phyloP scores from a whole-genome alignment of 495 filamentous ascomycete species.

The Cetradonia linearis region DNA sequence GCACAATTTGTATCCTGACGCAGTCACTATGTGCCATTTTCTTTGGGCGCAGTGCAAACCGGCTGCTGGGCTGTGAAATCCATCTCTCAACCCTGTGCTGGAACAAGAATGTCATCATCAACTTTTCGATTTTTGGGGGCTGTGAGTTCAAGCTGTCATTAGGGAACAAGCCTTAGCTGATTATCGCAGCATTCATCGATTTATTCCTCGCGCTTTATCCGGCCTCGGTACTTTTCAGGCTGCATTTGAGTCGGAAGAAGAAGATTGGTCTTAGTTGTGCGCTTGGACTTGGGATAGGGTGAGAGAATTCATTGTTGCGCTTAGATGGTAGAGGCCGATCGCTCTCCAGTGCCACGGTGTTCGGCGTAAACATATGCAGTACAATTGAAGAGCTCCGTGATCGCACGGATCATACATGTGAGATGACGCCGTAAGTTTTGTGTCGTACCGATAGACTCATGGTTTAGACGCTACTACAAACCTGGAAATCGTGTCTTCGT shows the following conservation, averaged over 20 bases:
- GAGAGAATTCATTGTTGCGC: neutral
- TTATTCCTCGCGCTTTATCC: slow-evolving; percentile 1
- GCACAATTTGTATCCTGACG: neutral
- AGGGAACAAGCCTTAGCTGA: neutral
- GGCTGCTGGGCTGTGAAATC: neutral
- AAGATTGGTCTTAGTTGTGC: neutral
- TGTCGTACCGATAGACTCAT: neutral
- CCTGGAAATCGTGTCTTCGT: slow-evolving; percentile 1
- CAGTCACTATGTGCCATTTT: neutral
- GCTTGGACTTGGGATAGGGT: neutral
- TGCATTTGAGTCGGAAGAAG: neutral
- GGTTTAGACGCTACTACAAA: neutral
- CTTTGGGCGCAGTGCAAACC: neutral
- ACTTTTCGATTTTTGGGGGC: slow-evolving; percentile 1
- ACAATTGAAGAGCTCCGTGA: neutral
- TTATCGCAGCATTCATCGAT: neutral
- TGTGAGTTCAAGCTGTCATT: neutral
- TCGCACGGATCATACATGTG: neutral
- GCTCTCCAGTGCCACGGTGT: neutral
- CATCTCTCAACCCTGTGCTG: neutral
- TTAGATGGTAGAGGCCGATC: neutral
- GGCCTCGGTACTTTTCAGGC: neutral
- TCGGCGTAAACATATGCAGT: neutral
- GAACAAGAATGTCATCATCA: neutral
- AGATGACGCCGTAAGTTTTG: neutral